Evolutionary conservation across 768 basidiomycete genomes (phyloP).

Genomic region (Sporobolomyces pararoseus): DNA sequence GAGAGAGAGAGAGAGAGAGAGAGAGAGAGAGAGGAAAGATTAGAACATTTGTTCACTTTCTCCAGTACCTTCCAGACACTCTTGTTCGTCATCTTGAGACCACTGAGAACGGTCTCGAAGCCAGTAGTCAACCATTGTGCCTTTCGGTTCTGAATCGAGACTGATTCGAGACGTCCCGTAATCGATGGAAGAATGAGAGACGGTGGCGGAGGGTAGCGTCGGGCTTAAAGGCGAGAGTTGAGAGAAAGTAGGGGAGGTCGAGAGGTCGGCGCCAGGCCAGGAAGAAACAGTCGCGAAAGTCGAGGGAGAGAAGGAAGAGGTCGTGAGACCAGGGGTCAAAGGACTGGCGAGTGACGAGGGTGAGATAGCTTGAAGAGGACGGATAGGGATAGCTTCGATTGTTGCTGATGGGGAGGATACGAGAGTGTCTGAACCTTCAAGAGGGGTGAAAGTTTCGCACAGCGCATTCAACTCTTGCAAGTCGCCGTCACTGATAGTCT

Average conservation of each 20-base stretch:
- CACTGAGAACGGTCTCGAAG: neutral
- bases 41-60: constrained; percentile 6
- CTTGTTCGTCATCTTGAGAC: neutral
- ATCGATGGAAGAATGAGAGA: neutral
- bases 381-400: neutral
- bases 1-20: neutral
- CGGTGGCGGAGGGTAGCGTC: neutral
- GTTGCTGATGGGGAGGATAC: neutral
- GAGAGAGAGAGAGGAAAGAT: neutral
- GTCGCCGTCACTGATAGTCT: constrained; percentile 5
- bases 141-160: neutral
- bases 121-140: neutral
- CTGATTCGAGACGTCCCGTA: neutral
- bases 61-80: neutral
- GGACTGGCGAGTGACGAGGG: neutral
- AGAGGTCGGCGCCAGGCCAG: neutral
- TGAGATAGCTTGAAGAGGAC: neutral
- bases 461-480: constrained; percentile 1
- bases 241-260: neutral
- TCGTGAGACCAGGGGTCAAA: neutral
- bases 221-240: neutral
- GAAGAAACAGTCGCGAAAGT: neutral
- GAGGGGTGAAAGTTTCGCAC: constrained; percentile 8
- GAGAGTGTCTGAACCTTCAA: neutral
- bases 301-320: neutral